Conservation (phyloP, 306 rosid genomes). For the Notholithocarpus densiflorus region DNA sequence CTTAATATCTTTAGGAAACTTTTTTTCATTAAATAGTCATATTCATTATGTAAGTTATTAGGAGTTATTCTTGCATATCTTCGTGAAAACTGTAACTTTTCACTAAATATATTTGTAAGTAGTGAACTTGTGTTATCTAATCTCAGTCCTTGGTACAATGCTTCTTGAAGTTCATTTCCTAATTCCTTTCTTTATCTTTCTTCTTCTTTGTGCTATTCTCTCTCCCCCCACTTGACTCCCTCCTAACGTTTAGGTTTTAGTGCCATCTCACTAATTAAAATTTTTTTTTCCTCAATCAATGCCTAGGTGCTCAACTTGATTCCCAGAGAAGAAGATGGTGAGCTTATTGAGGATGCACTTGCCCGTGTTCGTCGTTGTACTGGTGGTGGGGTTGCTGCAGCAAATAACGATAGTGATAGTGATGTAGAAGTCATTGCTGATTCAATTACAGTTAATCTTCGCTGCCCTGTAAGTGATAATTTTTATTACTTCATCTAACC, state of each 20-base stretch:
- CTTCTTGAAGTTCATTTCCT: neutral
- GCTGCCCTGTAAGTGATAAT: constrained; percentile 81
- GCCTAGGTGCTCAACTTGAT: constrained; percentile 62
- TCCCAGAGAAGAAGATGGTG: constrained; percentile 89
- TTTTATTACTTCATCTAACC: neutral
- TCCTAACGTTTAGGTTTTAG: neutral
- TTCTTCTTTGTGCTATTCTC: neutral
- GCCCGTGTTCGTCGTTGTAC: constrained; percentile 82
- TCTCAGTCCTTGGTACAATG: neutral
- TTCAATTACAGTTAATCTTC: constrained; percentile 75
- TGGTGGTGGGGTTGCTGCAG: constrained; percentile 72
- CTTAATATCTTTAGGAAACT: neutral
- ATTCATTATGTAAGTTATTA: neutral
- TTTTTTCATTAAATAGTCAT: neutral
- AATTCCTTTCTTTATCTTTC: neutral
- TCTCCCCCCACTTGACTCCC: neutral
- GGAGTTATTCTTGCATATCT: neutral
- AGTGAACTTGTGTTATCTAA: neutral
- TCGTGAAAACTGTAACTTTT: neutral
- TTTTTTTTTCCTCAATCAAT: constrained; percentile 2
- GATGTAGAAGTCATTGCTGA: constrained; percentile 96
- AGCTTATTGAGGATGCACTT: constrained; percentile 80
- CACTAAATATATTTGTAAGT: neutral
- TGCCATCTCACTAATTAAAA: neutral
- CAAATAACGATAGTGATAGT: constrained; percentile 83